Evolutionary conservation across 306 rosid species (phyloP).

Genomic region (Vigna angularis): DNA sequence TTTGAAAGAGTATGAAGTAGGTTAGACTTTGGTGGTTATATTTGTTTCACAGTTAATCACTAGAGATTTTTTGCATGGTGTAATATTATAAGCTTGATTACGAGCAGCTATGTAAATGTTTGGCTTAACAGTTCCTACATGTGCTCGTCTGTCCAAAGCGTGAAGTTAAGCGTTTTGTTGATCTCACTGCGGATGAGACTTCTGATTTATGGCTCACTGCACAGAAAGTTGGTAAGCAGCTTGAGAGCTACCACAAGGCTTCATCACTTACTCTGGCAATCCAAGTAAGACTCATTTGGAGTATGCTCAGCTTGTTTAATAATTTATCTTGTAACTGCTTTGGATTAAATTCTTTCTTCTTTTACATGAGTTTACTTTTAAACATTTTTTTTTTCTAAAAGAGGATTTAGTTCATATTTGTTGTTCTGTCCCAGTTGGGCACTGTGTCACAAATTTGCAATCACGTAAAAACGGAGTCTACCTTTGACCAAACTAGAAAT

Average conservation of each 20-base stretch:
- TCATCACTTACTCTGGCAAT: slow-evolving; percentile 80
- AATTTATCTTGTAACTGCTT: neutral
- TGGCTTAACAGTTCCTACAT: slow-evolving; percentile 76
- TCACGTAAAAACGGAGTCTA: neutral
- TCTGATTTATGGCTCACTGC: slow-evolving; percentile 91
- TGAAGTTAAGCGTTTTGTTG: slow-evolving; percentile 84
- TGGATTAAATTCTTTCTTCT: neutral
- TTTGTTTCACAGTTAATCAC: slow-evolving; percentile 7
- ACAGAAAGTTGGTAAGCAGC: slow-evolving; percentile 75
- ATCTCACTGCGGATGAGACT: slow-evolving; percentile 89
- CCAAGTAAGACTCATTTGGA: slow-evolving; percentile 66
- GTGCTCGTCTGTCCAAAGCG: slow-evolving; percentile 97
- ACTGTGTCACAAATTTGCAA: slow-evolving; percentile 21
- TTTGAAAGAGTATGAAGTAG: slow-evolving; percentile 28
- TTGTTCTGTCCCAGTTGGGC: slow-evolving; percentile 12
- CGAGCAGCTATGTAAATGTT: slow-evolving; percentile 20
- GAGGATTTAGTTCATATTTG: neutral
- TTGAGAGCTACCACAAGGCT: slow-evolving; percentile 83
- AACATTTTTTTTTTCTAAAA: slow-evolving; percentile 18
- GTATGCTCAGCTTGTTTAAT: slow-evolving; percentile 1
- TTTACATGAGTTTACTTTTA: neutral
- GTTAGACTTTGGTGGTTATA: neutral
- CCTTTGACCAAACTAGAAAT: slow-evolving; percentile 6
- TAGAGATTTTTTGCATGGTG: neutral
- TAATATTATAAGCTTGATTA: slow-evolving; percentile 17